Evolutionary conservation across 768 basidiomycete genomes (phyloP).

Genomic region (Boletus fagicola): DNA sequence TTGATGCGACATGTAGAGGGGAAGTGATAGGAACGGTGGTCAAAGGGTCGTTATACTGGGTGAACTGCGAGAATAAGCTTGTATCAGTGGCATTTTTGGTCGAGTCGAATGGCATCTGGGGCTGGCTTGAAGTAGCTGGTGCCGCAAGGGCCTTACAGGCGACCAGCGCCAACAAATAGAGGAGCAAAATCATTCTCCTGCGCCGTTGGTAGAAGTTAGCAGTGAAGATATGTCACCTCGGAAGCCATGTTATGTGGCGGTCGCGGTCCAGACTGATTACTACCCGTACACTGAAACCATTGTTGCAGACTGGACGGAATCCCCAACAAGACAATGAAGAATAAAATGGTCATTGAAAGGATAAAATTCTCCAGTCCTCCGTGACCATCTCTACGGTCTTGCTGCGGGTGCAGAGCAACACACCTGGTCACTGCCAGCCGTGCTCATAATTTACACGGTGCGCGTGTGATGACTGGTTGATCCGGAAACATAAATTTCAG

Average conservation of each 20-base stretch:
- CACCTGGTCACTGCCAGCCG: neutral
- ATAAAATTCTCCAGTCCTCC: neutral
- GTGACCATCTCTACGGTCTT: neutral
- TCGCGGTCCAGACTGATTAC: constrained; percentile 9
- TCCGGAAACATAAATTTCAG: neutral
- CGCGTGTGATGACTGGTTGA: neutral
- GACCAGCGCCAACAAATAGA: constrained; percentile 20
- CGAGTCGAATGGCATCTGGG: neutral
- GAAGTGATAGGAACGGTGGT: neutral
- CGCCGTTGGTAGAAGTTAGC: neutral
- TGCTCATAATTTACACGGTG: neutral
- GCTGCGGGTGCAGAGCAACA: neutral
- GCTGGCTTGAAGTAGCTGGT: constrained; percentile 11
- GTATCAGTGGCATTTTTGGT: neutral
- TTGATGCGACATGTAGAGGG: neutral
- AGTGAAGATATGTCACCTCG: neutral
- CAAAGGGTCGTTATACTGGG: neutral
- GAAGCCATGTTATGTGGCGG: neutral
- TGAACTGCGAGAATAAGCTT: neutral
- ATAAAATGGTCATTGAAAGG: neutral
- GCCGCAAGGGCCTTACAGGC: constrained; percentile 6
- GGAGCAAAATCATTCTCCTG: constrained; percentile 7
- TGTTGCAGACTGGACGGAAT: constrained; percentile 9
- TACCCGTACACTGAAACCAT: neutral
- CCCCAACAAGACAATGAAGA: neutral